These are phyloP conservation scores for Pneumocystis carinii DNA, from an alignment of 1,139 yeast genomes.

Conservation along the genomic window DNA sequence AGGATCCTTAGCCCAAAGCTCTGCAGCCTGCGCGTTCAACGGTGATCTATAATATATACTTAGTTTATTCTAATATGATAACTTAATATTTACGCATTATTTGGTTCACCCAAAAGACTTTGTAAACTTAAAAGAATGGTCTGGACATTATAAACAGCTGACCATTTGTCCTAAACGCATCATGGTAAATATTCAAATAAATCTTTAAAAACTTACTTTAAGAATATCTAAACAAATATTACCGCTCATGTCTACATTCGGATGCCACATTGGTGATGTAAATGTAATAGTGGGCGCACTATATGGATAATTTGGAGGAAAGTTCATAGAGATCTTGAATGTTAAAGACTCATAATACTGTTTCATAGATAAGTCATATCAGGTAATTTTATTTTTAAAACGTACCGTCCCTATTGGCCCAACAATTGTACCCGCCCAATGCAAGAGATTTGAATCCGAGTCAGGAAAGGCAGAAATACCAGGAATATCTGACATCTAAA, in stretches of 20 bases:
- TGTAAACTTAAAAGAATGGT: conserved; percentile 45
- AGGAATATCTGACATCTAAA: conserved; percentile 32
- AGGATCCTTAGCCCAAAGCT: conserved; percentile 21
- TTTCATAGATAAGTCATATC: conserved; percentile 1
- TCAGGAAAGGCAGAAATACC: conserved; percentile 42
- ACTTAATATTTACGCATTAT: conserved; percentile 24
- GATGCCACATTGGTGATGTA: conserved; percentile 56
- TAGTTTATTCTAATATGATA: not conserved
- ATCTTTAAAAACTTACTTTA: conserved; percentile 16
- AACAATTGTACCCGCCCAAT: conserved; percentile 47
- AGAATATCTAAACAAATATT: conserved; percentile 42
- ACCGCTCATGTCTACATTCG: conserved; percentile 54
- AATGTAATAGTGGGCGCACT: conserved; percentile 47
- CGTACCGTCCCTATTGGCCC: conserved; percentile 43
- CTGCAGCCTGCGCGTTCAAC: conserved; percentile 31
- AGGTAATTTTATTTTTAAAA: conserved; percentile 4
- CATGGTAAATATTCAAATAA: conserved; percentile 18
- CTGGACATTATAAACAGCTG: conserved; percentile 51
- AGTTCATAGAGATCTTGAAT: conserved; percentile 38
- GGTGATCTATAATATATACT: conserved; percentile 24
- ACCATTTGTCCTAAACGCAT: conserved; percentile 46
- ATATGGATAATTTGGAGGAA: conserved; percentile 49
- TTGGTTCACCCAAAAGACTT: conserved; percentile 42
- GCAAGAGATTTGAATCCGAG: conserved; percentile 37
- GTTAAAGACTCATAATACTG: conserved; percentile 39